Base-by-base conservation (phyloP, 768 basidiomycete genomes). In the Tephrocybe sp. region DNA sequence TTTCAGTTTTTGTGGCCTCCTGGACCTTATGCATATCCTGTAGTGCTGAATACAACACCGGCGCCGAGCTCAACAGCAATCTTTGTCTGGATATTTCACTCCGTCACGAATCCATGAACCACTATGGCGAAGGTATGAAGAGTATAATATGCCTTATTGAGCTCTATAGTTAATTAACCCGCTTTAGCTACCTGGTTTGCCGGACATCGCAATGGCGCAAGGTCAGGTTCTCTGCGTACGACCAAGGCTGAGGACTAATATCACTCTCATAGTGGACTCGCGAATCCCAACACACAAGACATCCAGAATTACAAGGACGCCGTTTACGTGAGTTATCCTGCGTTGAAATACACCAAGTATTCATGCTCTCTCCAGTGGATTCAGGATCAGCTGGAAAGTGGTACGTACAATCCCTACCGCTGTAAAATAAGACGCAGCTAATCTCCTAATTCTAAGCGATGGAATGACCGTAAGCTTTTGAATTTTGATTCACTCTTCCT, bases 121-220 rank as follows among this genome's bases (percentile, higher is more conserved):
- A 54, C 53, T 54, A 48, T 33, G 53, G 53, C 24, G 53, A 54
- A 48, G 47, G 53, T 54, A 30, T 9, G 50, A n/a, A n/a, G n/a
- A n/a, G n/a, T n/a, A n/a, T n/a, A n/a, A 5, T n/a, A 25, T 12
- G 21, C 8, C 15, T 20, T 3, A 4, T 25, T 26, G 20, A 15
- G 3, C 24, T 28, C 11, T 2, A 32, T 11, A n/a, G 3, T 5
- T 23, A 9, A 17, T n/a, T 33, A 4, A 36, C 23, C 15, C 10
- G 7, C 4, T 6, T 7, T 28, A 54, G 46, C 46, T 6, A 6
- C 34, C 18, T 54, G 53, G 53, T 49, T 54, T 21, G 53, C 53
- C 15, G 53, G 53, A 1, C 53, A 54, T 30, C 53, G 47, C 39
- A 54, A 54, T 24, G 53, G 53, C 23, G 53, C 53, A 7, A 54